These are phyloP conservation scores for Chimonanthus salicifolius DNA, from an alignment of 164 flowering plant genomes.

Conservation along the genomic window DNA sequence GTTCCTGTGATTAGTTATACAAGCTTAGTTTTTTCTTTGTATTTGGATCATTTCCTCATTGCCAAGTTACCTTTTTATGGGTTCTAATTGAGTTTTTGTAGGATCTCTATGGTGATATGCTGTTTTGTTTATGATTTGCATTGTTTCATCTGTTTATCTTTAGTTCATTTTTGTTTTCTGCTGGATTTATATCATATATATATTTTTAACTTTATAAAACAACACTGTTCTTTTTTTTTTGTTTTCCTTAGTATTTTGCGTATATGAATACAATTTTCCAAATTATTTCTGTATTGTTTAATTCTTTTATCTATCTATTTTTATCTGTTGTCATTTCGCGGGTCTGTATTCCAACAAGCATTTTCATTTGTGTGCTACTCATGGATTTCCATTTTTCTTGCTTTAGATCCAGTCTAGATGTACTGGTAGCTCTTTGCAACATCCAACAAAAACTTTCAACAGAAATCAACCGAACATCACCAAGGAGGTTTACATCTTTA, in stretches of 20 bases:
- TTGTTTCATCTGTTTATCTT: background rate
- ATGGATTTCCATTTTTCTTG: background rate
- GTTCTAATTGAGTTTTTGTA: background rate
- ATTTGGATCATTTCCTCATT: background rate
- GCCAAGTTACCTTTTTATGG: background rate
- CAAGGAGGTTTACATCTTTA: conserved; percentile 1
- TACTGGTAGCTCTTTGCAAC: background rate
- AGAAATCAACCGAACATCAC: background rate
- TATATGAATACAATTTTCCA: background rate
- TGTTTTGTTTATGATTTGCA: background rate
- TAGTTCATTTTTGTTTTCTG: background rate
- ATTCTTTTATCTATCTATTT: background rate
- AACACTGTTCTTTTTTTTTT: background rate
- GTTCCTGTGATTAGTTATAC: background rate
- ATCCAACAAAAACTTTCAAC: background rate
- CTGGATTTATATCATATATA: background rate
- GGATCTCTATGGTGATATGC: background rate
- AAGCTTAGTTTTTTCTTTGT: too few relatives aligned
- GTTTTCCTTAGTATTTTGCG: background rate
- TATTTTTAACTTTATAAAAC: background rate
- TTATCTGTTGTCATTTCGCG: background rate
- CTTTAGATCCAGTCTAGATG: background rate
- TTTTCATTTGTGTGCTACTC: background rate
- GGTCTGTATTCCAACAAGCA: background rate
- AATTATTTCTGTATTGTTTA: background rate